Evolutionary conservation across 371 early-diverging fungal species (phyloP).

Genomic region (Rhizopus sp.): DNA sequence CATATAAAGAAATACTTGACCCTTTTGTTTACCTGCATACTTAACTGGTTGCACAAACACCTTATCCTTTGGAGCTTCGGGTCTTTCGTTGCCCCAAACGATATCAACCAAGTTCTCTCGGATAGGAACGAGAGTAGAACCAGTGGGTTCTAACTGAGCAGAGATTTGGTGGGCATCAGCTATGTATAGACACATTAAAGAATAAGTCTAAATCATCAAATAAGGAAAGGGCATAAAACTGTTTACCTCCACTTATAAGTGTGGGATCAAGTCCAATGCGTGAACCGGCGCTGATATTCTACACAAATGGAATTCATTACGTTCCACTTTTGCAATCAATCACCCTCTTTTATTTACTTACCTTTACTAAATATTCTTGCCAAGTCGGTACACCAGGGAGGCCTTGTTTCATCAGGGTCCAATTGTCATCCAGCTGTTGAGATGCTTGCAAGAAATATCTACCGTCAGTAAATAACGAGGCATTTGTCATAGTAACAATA

Average conservation of each 20-base stretch:
- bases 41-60: slow-evolving; percentile 68
- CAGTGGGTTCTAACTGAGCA: slow-evolving; percentile 53
- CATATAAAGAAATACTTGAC: slow-evolving; percentile 11
- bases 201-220: too few relatives aligned
- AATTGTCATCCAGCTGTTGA: slow-evolving; percentile 87
- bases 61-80: slow-evolving; percentile 64
- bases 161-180: slow-evolving; percentile 64
- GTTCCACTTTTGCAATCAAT: background rate
- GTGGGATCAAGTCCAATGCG: slow-evolving; percentile 89
- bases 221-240: background rate
- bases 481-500: slow-evolving; percentile 69
- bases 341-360: slow-evolving; percentile 16
- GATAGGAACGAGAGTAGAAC: slow-evolving; percentile 61
- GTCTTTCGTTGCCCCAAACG: slow-evolving; percentile 77
- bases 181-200: slow-evolving; percentile 5
- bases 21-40: slow-evolving; percentile 66
- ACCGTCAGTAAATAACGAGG: slow-evolving; percentile 96
- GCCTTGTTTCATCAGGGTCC: slow-evolving; percentile 94
- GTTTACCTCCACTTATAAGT: slow-evolving; percentile 72
- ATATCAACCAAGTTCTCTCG: slow-evolving; percentile 80
- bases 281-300: slow-evolving; percentile 65
- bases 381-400: slow-evolving; percentile 83
- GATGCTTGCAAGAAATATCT: slow-evolving; percentile 98
- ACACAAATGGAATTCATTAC: background rate
- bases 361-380: slow-evolving; percentile 79